Base-by-base conservation (phyloP, 2,329 filamentous ascomycete genomes). In the Trichoderma koningiopsis region DNA sequence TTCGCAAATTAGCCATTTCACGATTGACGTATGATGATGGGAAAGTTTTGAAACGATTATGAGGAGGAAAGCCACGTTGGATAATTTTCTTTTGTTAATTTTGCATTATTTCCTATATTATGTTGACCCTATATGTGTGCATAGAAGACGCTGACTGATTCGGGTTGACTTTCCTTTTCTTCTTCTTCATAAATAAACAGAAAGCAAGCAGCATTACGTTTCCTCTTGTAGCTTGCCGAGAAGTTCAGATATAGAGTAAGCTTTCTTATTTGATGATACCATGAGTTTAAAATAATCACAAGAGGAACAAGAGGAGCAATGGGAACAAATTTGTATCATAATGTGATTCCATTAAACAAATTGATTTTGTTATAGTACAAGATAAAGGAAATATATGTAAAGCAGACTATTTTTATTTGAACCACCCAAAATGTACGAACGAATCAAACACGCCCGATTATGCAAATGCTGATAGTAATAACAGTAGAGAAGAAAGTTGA, bases 1-100 rank as follows among this genome's bases (percentile, higher is more conserved):
- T 75, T 91, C 89, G 71, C 89, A 92, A 79, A 92, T 92, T 76
- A 91, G 88, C 76, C 89, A 91, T 78, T 92, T 91, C 73, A 88
- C 84, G 49, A 91, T 92, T 74, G 88, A 91, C 75, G 88, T 91
- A 70, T 90, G 71, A 76, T 43, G 49, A 58, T 27, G 56, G 35
- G 19, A 53, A 37, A 27, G 6, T 16, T 37, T 14, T 7, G 19
- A 43, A 16, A 55, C 33, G 31, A 16, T 64, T 31, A 56, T 43
- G 61, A 56, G 27, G 37, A 56, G 27, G 37, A 29, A 22, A 52
- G 35, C 52, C 35, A 27, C 27, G 43, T 40, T 55, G 55, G 55
- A 40, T 29, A 40, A 22, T 62, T 35, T n/a, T 10, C 53, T 63
- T 66, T 66, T 49, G 16, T 24, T 37, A 11, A 59, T 29, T 37